Evolutionary conservation across 1,139 yeast genomes (phyloP).

Genomic region (Saccharomyces hybrid): DNA sequence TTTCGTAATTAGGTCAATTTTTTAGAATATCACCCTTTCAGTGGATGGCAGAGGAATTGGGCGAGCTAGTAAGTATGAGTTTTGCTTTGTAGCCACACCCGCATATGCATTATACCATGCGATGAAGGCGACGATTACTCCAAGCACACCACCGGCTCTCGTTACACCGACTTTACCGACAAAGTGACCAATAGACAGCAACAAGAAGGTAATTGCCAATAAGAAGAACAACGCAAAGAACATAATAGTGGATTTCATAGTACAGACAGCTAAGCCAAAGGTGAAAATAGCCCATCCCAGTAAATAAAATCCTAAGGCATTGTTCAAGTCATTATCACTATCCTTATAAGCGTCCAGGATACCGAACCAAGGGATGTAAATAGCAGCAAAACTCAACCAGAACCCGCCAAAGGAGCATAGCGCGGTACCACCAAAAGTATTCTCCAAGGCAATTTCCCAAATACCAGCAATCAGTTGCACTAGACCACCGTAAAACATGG

Average conservation of each 20-base stretch:
- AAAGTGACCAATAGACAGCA: slow-evolving; percentile 47
- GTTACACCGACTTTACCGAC: slow-evolving; percentile 31
- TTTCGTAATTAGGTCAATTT: neutral
- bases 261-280: slow-evolving; percentile 54
- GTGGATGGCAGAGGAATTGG: slow-evolving; percentile 22
- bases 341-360: slow-evolving; percentile 49
- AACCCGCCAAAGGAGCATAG: slow-evolving; percentile 79
- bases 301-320: slow-evolving; percentile 67
- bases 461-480: slow-evolving; percentile 65
- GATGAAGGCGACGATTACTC: slow-evolving; percentile 64
- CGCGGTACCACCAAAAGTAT: slow-evolving; percentile 89
- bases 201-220: slow-evolving; percentile 54
- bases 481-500: slow-evolving; percentile 64
- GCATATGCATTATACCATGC: slow-evolving; percentile 92
- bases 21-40: slow-evolving; percentile 8
- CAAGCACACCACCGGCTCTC: slow-evolving; percentile 76
- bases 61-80: slow-evolving; percentile 49
- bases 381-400: slow-evolving; percentile 76
- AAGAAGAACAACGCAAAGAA: slow-evolving; percentile 62
- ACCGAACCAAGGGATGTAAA: slow-evolving; percentile 67
- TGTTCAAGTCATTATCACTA: slow-evolving; percentile 36
- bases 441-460: slow-evolving; percentile 69
- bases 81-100: slow-evolving; percentile 72
- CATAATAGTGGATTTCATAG: slow-evolving; percentile 73
- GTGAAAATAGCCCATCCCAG: slow-evolving; percentile 80